Conservation (phyloP, 2,329 filamentous ascomycete genomes). For the Colletotrichum magnum region DNA sequence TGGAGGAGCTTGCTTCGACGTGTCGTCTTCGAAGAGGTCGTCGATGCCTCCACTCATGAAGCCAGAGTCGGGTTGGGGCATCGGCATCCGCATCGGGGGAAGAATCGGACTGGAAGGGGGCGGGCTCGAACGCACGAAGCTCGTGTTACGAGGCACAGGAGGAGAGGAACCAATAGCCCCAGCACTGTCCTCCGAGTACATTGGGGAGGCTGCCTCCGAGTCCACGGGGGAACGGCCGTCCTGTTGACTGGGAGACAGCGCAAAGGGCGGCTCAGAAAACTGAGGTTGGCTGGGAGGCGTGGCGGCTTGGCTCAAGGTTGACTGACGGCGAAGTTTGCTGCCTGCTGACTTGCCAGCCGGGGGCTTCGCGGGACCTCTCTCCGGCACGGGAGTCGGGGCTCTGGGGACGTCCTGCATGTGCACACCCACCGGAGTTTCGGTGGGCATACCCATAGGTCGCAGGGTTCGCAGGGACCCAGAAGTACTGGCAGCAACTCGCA, state of each 20-base stretch:
- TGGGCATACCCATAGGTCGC: constrained; percentile 75
- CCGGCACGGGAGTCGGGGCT: constrained; percentile 82
- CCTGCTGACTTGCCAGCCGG: constrained; percentile 51
- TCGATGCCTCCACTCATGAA: constrained; percentile 86
- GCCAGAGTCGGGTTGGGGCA: constrained; percentile 79
- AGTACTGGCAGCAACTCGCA: constrained; percentile 92
- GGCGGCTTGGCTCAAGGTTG: constrained; percentile 64
- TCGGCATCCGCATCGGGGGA: constrained; percentile 72
- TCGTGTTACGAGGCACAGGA: constrained; percentile 77
- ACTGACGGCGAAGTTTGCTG: constrained; percentile 73
- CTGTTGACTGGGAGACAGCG: constrained; percentile 62
- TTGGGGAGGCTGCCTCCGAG: constrained; percentile 65
- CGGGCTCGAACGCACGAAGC: constrained; percentile 71
- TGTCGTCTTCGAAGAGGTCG: constrained; percentile 77
- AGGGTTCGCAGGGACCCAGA: constrained; percentile 89
- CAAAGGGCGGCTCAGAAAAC: constrained; percentile 60
- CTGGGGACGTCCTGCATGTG: constrained; percentile 81
- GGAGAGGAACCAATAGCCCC: constrained; percentile 92
- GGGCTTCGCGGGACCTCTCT: constrained; percentile 50
- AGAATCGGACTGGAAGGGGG: constrained; percentile 86
- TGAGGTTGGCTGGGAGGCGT: constrained; percentile 51
- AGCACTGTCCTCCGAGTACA: constrained; percentile 76
- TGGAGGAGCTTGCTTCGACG: constrained; percentile 57
- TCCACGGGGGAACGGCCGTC: constrained; percentile 68
- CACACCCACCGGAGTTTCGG: constrained; percentile 57